Evolutionary conservation across 495 filamentous ascomycete genomes (phyloP), one percentile per base, ranked within the genome.

Genomic region (Penicillium paxilli): DNA sequence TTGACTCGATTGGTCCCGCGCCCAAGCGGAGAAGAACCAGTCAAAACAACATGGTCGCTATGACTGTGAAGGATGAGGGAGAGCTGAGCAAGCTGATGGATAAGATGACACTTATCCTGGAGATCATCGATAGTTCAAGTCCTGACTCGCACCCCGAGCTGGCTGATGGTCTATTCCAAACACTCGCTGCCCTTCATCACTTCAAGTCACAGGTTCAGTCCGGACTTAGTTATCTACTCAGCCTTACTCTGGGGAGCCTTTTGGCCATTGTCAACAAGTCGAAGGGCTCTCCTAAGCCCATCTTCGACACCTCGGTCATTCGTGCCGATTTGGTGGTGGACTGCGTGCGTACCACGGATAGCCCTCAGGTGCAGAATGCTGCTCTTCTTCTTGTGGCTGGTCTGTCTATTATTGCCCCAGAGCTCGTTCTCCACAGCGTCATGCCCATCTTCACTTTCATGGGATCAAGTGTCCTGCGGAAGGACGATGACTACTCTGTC

Each of bases 381-480:
- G 92, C 93, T 10, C 79, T 99, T 8, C 83, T 97, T n/a, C 79
- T 99, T 14, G 85, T 98, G 14, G 88, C 91, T 2, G 84, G 81
- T 20, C 70, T 98, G 42, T 92, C 94, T 25, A 83, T 84, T 33
- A 88, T 90, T 59, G 87, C 88, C 0, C 94, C 94, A 1, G 90
- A 96, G 62, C 71, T 91, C 20, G 89, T 98, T 9, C 79, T 98
- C 47, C 92, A 98, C 65, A 96, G 90, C 54, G 89, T 98, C 47
- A 98, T 98, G 94, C 95, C 95, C 5, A 92, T 98, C 30, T 98
- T 98, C 72, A 97, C 94, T 0, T 97, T 96, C 70, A 96, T 97
- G 90, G 89, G 91, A 32, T 85, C 86, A 24, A 93, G 88, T 22
- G 85, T 96, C 9, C 80, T 98, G 19, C 83, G 87, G 25, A 91